phyloP scores from a whole-genome alignment of 345 rosid species.

The Salix viminalis region DNA sequence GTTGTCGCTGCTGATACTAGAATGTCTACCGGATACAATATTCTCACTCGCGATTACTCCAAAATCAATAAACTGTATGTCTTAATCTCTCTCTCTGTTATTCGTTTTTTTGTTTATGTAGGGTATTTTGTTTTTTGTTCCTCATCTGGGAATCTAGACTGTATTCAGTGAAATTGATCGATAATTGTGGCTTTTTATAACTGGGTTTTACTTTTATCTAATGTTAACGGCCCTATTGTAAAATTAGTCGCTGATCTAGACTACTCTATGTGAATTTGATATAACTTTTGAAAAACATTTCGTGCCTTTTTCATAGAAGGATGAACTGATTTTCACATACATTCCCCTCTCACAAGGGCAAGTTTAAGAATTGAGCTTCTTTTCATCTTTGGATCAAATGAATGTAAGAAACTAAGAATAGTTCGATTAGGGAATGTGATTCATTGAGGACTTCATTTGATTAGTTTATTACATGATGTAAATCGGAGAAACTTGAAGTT shows the following conservation, averaged over 20 bases:
- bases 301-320: background rate
- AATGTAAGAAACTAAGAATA: background rate
- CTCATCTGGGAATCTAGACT: background rate
- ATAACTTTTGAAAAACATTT: background rate
- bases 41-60: slow-evolving; percentile 88
- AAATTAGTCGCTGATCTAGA: background rate
- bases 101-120: background rate
- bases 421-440: background rate
- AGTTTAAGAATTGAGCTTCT: background rate
- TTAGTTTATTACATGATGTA: background rate
- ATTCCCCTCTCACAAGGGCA: background rate
- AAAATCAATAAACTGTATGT: slow-evolving; percentile 74
- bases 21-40: slow-evolving; percentile 91
- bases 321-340: background rate
- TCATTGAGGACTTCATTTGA: background rate
- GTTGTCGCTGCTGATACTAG: slow-evolving; percentile 95
- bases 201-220: background rate
- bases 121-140: background rate
- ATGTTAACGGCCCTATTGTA: background rate
- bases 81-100: background rate
- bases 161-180: background rate
- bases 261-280: background rate
- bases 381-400: background rate
- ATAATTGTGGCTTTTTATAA: background rate
- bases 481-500: background rate